Evolutionary conservation across 768 basidiomycete species (phyloP).

Genomic region (Hericium erinaceus): DNA sequence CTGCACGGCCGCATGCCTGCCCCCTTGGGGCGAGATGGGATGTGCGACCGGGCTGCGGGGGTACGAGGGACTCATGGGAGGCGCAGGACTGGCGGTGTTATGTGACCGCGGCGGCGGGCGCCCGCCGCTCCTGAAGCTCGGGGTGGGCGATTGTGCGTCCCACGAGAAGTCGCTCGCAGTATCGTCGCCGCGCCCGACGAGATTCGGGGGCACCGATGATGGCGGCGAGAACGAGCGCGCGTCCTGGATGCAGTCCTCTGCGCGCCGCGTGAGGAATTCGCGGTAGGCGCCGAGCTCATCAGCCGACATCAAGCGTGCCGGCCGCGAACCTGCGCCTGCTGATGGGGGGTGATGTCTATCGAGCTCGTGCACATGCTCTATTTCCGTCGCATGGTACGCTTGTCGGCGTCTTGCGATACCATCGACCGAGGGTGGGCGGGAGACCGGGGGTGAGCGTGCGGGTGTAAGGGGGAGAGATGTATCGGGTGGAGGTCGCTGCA

Average conservation of each 20-base stretch:
- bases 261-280: constrained; percentile 6
- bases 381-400: neutral
- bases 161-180: constrained; percentile 8
- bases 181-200: neutral
- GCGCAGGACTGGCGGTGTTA: neutral
- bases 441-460: neutral
- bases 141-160: constrained; percentile 3
- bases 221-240: neutral
- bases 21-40: neutral
- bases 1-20: neutral
- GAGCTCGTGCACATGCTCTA: neutral
- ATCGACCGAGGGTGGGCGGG: neutral
- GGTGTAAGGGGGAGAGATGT: neutral
- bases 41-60: neutral
- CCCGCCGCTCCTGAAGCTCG: neutral
- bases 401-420: neutral
- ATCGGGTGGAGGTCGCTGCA: neutral
- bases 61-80: neutral
- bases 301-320: constrained; percentile 1
- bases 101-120: neutral
- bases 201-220: neutral
- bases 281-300: constrained; percentile 6
- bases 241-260: constrained; percentile 2
- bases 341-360: neutral
- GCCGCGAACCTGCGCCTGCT: neutral